phyloP scores from a whole-genome alignment of 345 rosid species.

The Toxicodendron radicans region DNA sequence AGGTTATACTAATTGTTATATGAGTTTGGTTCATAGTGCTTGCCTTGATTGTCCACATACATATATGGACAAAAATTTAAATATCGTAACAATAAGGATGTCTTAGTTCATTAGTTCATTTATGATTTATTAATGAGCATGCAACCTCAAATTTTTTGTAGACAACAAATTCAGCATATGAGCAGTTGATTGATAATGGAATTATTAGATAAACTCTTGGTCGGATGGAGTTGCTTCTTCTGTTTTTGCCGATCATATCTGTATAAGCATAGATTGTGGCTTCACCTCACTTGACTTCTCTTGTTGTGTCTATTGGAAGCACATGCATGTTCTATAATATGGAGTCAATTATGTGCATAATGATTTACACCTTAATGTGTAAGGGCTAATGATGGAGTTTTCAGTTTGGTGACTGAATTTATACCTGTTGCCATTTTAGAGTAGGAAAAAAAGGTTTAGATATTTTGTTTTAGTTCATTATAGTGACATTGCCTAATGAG shows the following conservation, averaged over 20 bases:
- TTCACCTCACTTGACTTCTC: too few relatives aligned
- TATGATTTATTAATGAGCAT: not conserved
- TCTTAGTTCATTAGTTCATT: not conserved
- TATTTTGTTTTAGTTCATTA: not conserved
- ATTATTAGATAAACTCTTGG: not conserved
- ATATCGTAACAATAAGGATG: not conserved
- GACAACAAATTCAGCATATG: not conserved
- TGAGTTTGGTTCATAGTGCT: not conserved
- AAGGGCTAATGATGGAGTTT: not conserved
- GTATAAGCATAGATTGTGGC: not conserved
- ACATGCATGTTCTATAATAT: too few relatives aligned
- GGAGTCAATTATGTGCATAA: not conserved
- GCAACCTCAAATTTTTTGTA: not conserved
- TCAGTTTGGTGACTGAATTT: not conserved
- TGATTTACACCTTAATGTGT: not conserved
- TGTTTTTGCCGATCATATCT: not conserved
- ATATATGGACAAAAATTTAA: not conserved
- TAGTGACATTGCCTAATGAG: not conserved
- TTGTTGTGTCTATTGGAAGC: too few relatives aligned
- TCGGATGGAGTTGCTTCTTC: not conserved
- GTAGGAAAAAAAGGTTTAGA: not conserved
- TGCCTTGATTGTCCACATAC: too few relatives aligned
- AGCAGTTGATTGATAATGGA: not conserved
- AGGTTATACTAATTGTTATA: not conserved
- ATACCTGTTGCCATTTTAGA: not conserved